Conservation (phyloP, 768 basidiomycete species). For the Lyophyllum semitale region DNA sequence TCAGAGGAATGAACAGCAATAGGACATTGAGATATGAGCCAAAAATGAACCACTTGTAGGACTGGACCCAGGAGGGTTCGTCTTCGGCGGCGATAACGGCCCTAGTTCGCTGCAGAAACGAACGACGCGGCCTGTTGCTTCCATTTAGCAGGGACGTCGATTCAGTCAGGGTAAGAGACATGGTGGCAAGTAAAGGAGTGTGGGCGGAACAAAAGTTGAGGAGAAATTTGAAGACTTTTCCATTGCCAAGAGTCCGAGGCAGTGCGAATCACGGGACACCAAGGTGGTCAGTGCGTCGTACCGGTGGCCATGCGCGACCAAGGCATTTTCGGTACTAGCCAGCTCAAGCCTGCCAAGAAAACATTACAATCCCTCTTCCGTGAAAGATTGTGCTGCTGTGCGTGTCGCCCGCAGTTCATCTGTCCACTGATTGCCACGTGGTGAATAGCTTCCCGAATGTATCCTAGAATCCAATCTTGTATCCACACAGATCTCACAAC, state of each 20-base stretch:
- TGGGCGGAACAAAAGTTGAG: neutral
- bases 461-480: too few species aligned
- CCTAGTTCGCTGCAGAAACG: slow-evolving; percentile 35
- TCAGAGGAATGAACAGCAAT: slow-evolving; percentile 79
- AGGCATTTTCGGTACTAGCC: too few species aligned
- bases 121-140: slow-evolving; percentile 29
- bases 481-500: too few species aligned
- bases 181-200: slow-evolving; percentile 15
- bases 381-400: too few species aligned
- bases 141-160: slow-evolving; percentile 50
- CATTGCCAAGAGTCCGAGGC: slow-evolving; percentile 4
- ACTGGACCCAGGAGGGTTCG: slow-evolving; percentile 61
- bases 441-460: too few species aligned
- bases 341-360: too few species aligned
- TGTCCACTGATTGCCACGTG: too few species aligned
- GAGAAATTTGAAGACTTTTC: neutral
- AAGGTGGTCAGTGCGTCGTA: neutral
- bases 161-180: slow-evolving; percentile 42
- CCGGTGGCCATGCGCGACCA: too few species aligned
- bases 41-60: slow-evolving; percentile 62
- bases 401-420: too few species aligned
- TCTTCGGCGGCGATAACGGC: slow-evolving; percentile 56
- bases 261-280: slow-evolving; percentile 12
- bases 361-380: too few species aligned
- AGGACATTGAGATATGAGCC: slow-evolving; percentile 74